phyloP scores from a whole-genome alignment of 768 basidiomycete species.

The Leccinum obscurum region DNA sequence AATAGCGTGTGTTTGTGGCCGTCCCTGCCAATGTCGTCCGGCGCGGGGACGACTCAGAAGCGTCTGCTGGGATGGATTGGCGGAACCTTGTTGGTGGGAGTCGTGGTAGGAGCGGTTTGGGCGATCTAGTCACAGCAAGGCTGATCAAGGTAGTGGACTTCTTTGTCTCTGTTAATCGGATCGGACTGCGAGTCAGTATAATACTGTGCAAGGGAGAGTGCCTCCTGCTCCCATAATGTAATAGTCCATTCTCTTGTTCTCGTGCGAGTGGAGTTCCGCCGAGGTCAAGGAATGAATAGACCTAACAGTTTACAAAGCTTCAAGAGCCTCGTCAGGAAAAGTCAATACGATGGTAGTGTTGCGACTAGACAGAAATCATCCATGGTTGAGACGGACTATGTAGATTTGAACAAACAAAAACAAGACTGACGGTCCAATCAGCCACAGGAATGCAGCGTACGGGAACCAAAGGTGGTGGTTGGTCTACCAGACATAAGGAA shows the following conservation, averaged over 20 bases:
- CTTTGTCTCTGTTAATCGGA: neutral
- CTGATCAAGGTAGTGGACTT: neutral
- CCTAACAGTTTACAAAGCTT: neutral
- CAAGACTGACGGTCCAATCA: neutral
- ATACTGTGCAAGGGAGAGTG: neutral
- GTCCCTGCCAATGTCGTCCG: neutral
- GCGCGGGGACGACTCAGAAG: neutral
- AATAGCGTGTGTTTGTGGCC: neutral
- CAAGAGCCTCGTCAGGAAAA: neutral
- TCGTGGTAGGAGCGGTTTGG: neutral
- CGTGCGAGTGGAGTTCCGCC: neutral
- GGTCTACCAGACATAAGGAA: constrained; percentile 29
- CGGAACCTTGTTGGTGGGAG: neutral
- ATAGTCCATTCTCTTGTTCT: neutral
- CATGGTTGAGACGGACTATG: neutral
- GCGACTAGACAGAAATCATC: neutral
- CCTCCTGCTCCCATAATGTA: neutral
- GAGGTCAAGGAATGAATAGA: neutral
- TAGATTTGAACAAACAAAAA: neutral
- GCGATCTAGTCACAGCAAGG: neutral
- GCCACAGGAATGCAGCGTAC: neutral
- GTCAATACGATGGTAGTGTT: neutral
- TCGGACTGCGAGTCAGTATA: neutral
- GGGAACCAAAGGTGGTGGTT: neutral
- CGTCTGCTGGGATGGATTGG: neutral